phyloP scores from a whole-genome alignment of 2,329 filamentous ascomycete genomes.

The Claviceps digitariae region DNA sequence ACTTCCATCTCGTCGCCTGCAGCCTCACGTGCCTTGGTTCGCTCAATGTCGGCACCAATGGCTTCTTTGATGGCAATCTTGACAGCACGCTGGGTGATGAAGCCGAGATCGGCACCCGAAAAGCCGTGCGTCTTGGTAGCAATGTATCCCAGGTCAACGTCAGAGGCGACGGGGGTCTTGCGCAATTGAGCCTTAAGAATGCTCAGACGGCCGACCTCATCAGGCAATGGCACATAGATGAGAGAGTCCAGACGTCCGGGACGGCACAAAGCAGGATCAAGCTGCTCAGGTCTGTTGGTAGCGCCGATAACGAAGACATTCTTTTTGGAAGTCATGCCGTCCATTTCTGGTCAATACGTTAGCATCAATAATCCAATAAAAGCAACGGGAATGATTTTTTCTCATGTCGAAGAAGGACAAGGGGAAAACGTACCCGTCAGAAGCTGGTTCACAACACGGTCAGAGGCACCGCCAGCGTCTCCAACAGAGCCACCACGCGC shows the following conservation, averaged over 20 bases:
- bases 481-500: conserved; percentile 93
- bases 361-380: conserved; percentile 18
- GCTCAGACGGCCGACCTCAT: conserved; percentile 75
- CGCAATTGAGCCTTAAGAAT: conserved; percentile 94
- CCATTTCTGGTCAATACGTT: conserved; percentile 61
- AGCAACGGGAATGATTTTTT: neutral
- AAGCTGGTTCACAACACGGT: conserved; percentile 99
- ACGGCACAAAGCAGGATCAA: conserved; percentile 95
- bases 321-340: conserved; percentile 99
- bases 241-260: conserved; percentile 97
- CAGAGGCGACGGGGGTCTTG: conserved; percentile 83
- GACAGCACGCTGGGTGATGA: conserved; percentile 96
- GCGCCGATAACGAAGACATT: conserved; percentile 99
- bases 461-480: conserved; percentile 93
- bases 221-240: conserved; percentile 93
- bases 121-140: conserved; percentile 96
- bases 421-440: conserved; percentile 63
- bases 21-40: conserved; percentile 77
- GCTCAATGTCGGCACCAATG: conserved; percentile 79
- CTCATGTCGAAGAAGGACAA: no score
- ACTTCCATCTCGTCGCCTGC: conserved; percentile 63
- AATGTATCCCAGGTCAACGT: conserved; percentile 84
- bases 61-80: conserved; percentile 99
- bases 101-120: conserved; percentile 98
- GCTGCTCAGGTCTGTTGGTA: conserved; percentile 96